Base-by-base conservation (phyloP, 768 basidiomycete genomes). In the Erythrobasidium yunnanense region DNA sequence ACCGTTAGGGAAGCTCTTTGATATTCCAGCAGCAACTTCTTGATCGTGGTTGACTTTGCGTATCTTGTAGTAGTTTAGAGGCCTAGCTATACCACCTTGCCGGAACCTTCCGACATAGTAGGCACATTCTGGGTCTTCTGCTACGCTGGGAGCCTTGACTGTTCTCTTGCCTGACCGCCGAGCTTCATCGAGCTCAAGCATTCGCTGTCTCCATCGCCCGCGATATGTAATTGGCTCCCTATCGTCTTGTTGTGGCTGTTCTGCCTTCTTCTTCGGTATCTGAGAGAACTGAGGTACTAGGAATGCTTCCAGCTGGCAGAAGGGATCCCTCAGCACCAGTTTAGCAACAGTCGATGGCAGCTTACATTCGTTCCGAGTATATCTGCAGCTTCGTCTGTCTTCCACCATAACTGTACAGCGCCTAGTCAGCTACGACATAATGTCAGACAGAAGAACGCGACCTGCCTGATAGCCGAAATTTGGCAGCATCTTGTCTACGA, bases 401-500 rank as follows among this genome's bases (percentile, higher is more conserved):
- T 42, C 38, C 38, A 42, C 38, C 38, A 42, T n/a, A 42, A n/a
- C 38, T 42, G 11, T 11, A 11, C n/a, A n/a, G 38, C 38, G 11
- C n/a, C 11, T 42, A 11, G 38, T 42, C 38, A 42, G 38, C 11
- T 11, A 11, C n/a, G 38, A 11, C 11, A 11, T 11, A n/a, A 11
- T 42, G 11, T n/a, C n/a, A 11, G 60, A 63, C 3, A 49, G 30
- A 51, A 60, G 47, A 22, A 63, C 29, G 38, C 38, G 11, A n/a
- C 38, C 38, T 18, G 52, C 7, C 49, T 63, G 60, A 63, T 63
- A 63, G 60, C 60, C 60, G 22, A 63, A 63, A 33, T 63, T 63
- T 2, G 60, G 47, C 11, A 63, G 8, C 25, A 17, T 25, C 22
- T 25, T 63, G 6, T 51, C 22, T 8, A 63, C 60, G 15, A 63